A percentile compares a stretch with the other conserved stretches of the same genome.
Evolutionary conservation across 306 rosid genomes (phyloP).

Genomic region (Pueraria montana): DNA sequence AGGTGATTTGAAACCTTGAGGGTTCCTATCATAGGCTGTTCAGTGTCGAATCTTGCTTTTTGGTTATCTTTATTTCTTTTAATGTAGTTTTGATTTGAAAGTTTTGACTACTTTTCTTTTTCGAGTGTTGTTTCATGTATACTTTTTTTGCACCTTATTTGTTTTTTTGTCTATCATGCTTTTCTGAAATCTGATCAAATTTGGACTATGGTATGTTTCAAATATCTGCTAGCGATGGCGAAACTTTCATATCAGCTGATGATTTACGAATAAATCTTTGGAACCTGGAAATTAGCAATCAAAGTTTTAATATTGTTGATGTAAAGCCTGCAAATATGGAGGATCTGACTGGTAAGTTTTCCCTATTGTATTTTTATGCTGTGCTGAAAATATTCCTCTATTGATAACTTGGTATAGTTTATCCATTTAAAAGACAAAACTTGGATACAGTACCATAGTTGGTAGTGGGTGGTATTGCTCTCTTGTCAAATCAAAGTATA

Average conservation of each 20-base stretch:
- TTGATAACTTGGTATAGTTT: conserved; percentile 10
- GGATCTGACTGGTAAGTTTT: conserved; percentile 92
- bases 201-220: conserved; percentile 40
- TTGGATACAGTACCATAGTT: neutral
- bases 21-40: neutral
- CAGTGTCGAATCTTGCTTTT: conserved; percentile 2
- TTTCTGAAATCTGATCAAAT: conserved; percentile 45
- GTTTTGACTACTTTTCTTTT: conserved; percentile 11
- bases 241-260: conserved; percentile 99
- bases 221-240: conserved; percentile 78
- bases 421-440: neutral
- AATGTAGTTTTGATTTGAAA: conserved; percentile 24
- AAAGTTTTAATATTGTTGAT: conserved; percentile 98
- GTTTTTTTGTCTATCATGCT: conserved; percentile 29
- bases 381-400: conserved; percentile 16
- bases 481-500: neutral
- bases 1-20: conserved; percentile 64
- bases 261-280: conserved; percentile 99
- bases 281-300: conserved; percentile 98
- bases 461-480: neutral
- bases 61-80: neutral
- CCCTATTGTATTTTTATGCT: conserved; percentile 7
- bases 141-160: neutral
- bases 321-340: conserved; percentile 99
- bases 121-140: conserved; percentile 22